These are phyloP conservation scores for Solanum peruvianum DNA, from an alignment of 257 asterid genomes.

Conservation along the genomic window DNA sequence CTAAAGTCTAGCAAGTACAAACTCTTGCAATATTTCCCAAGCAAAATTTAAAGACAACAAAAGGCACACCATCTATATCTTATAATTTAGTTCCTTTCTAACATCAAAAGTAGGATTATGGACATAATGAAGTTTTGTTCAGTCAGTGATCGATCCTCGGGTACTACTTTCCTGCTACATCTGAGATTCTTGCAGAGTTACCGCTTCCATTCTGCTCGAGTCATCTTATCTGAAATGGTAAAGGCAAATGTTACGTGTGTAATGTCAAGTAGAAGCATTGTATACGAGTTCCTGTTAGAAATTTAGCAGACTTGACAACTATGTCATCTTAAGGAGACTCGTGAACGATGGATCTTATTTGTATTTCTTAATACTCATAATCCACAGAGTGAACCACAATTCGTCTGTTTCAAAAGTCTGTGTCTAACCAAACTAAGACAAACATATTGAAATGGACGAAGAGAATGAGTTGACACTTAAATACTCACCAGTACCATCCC, in stretches of 20 bases:
- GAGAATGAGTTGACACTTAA: not conserved
- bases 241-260: not conserved
- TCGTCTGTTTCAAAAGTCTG: not conserved
- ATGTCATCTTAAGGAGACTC: not conserved
- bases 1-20: not conserved
- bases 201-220: slow-evolving; percentile 27
- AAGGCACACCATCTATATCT: not conserved
- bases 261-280: not conserved
- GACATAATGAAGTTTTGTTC: not conserved
- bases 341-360: not conserved
- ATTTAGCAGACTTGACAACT: not conserved
- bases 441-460: not conserved
- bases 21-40: not conserved
- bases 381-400: not conserved
- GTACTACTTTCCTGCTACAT: not conserved
- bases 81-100: not conserved
- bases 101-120: not conserved
- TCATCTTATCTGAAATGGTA: slow-evolving; percentile 11
- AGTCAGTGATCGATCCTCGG: not conserved
- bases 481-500: not conserved
- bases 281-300: not conserved
- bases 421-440: not conserved
- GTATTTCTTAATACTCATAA: not conserved
- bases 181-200: not conserved
- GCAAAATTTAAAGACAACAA: not conserved